Evolutionary conservation across 1,284 basidiomycete species (phyloP).

Genomic region (Gomphus sp.): DNA sequence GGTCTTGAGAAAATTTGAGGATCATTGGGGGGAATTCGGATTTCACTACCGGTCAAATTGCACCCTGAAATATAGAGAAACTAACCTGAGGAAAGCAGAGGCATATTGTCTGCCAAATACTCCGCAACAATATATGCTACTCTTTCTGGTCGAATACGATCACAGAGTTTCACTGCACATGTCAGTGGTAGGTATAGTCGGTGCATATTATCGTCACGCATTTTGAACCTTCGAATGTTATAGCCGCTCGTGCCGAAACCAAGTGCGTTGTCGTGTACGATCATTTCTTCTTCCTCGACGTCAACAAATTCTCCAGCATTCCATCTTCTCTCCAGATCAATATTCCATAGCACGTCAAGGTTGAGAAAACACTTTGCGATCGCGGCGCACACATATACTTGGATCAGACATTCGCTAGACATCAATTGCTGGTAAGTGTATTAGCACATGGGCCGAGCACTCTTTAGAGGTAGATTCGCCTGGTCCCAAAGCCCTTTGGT

Average conservation of each 20-base stretch:
- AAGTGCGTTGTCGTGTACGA: background rate
- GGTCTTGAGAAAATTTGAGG: slow-evolving; percentile 4
- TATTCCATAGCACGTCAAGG: background rate
- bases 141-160: background rate
- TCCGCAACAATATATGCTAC: background rate
- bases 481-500: background rate
- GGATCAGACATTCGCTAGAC: slow-evolving; percentile 3
- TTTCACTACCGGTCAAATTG: background rate
- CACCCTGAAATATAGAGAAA: background rate
- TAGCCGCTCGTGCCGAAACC: background rate
- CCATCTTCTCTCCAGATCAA: background rate
- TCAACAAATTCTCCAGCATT: background rate
- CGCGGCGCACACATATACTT: slow-evolving; percentile 5
- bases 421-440: background rate
- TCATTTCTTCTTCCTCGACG: background rate
- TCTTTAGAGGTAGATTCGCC: background rate
- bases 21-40: background rate
- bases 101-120: slow-evolving; percentile 1
- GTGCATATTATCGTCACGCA: slow-evolving; percentile 3
- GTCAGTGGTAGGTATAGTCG: background rate
- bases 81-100: background rate
- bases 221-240: background rate
- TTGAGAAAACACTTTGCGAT: slow-evolving; percentile 6
- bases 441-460: background rate
- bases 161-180: slow-evolving; percentile 5